A percentile compares a stretch with the other conserved stretches of the same genome.
phyloP scores from a whole-genome alignment of 139 green algal species.

The Chlorella sp. region DNA sequence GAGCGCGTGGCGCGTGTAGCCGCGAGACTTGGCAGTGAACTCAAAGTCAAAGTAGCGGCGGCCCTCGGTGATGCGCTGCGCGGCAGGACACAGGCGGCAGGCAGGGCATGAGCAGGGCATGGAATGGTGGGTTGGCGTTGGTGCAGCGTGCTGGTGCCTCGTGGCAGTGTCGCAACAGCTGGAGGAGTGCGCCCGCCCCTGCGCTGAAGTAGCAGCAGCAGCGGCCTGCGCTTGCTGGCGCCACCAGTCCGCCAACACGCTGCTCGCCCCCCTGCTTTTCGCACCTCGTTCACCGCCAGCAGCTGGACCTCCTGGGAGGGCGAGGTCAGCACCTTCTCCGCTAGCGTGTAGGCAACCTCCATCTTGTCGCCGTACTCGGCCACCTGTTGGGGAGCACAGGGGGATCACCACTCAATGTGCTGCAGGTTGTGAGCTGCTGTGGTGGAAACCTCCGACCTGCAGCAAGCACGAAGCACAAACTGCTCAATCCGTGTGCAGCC shows the following conservation, averaged over 20 bases:
- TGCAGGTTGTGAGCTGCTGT: too few species aligned
- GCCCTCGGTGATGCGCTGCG: conserved; percentile 74
- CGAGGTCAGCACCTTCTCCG: conserved; percentile 68
- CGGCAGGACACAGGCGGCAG: background rate
- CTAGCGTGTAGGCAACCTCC: conserved; percentile 50
- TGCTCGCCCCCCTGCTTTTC: background rate
- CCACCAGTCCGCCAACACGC: too few species aligned
- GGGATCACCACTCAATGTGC: too few species aligned
- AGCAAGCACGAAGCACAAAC: too few species aligned
- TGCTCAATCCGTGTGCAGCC: too few species aligned
- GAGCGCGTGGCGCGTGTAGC: conserved; percentile 85
- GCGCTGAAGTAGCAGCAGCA: too few species aligned
- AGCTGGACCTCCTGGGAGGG: conserved; percentile 81
- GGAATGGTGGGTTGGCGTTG: too few species aligned
- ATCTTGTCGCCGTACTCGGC: conserved; percentile 81
- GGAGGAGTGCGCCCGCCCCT: background rate
- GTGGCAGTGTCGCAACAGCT: too few species aligned
- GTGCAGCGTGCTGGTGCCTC: too few species aligned
- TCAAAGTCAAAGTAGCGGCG: conserved; percentile 94
- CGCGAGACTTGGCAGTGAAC: conserved; percentile 75
- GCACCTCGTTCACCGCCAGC: conserved; percentile 65
- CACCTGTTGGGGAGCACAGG: too few species aligned
- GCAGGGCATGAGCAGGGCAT: background rate
- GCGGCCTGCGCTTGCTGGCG: too few species aligned
- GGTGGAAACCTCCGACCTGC: too few species aligned